Evolutionary conservation across 192 early-diverging fungal species (phyloP).

Genomic region (Dissophora globulifera): DNA sequence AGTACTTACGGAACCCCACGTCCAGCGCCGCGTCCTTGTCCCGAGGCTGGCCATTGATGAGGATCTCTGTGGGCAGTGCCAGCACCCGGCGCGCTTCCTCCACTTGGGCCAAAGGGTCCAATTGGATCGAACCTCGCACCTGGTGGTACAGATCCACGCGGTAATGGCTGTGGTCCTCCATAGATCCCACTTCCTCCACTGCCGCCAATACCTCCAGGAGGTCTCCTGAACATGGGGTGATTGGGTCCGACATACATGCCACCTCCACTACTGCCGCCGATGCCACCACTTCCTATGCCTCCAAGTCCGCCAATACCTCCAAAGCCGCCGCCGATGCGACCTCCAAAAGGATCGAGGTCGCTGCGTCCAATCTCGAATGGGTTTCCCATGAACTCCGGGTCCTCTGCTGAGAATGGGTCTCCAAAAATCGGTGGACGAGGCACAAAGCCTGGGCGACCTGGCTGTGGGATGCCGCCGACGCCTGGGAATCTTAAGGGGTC

Average conservation of each 20-base stretch:
- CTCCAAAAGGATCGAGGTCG: slow-evolving; percentile 78
- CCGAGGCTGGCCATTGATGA: slow-evolving; percentile 13
- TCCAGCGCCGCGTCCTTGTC: slow-evolving; percentile 55
- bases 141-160: slow-evolving; percentile 79
- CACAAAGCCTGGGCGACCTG: slow-evolving; percentile 31
- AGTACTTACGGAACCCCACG: slow-evolving; percentile 45
- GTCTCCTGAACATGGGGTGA: slow-evolving; percentile 87
- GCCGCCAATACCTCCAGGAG: slow-evolving; percentile 53
- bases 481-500: slow-evolving; percentile 53
- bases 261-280: slow-evolving; percentile 62
- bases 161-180: slow-evolving; percentile 71
- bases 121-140: slow-evolving; percentile 95
- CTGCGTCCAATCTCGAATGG: slow-evolving; percentile 74
- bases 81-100: slow-evolving; percentile 43
- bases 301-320: slow-evolving; percentile 45
- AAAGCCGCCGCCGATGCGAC: slow-evolving; percentile 22
- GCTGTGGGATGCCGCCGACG: slow-evolving; percentile 24
- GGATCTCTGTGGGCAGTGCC: slow-evolving; percentile 38
- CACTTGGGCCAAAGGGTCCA: slow-evolving; percentile 74
- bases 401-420: slow-evolving; percentile 58
- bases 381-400: slow-evolving; percentile 42
- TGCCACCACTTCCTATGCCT: slow-evolving; percentile 42
- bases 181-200: slow-evolving; percentile 56
- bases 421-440: slow-evolving; percentile 61
- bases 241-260: slow-evolving; percentile 90